Evolutionary conservation across 306 rosid genomes (phyloP), one percentile per base, ranked within the genome.

Genomic region (Morella rubra): DNA sequence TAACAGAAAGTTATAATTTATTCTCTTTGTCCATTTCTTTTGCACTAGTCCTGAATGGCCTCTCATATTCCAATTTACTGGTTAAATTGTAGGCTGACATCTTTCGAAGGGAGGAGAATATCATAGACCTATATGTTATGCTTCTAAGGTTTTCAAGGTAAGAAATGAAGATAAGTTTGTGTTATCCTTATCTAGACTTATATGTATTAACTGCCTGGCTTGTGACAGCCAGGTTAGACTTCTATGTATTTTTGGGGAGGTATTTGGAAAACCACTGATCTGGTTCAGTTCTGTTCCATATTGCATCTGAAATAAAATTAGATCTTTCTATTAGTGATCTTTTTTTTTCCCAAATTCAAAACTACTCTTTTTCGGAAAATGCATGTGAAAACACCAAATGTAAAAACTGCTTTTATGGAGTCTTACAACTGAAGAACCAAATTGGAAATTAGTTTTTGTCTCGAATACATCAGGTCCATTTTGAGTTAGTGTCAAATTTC

Each of bases 121-220:
- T 88, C 64, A 84, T 95, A 67, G 97, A 95, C 84, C 90, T 95
- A 58, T 95, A 95, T 74, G 88, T 90, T 62, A 92, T 95, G 97
- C 97, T 95, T 72, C 87, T 95, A 76, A 85, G 98, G 76, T 95
- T 85, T 86, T 95, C 98, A 71, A 89, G 98, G 98, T 95, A 89
- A 45, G 84, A 49, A 71, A 69, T 51, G 15, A 58, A 71, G 59
- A 56, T 67, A 9, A 49, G 56, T 64, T 76, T 47, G 18, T 66
- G 47, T 65, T 56, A 42, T 59, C 59, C 7, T 8, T 73, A 13
- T 76, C 78, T 61, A 24, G 14, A 61, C 32, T 61, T 1, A 6
- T 61, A 1, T 32, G 32, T 37, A 15, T 61, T 32, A 27, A 61
- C 32, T 32, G 8, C 37, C 37, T 32, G 37, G 68, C 44, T 13